These are phyloP conservation scores for Myochromella boudieri DNA, from an alignment of 768 basidiomycete genomes.

Conservation along the genomic window DNA sequence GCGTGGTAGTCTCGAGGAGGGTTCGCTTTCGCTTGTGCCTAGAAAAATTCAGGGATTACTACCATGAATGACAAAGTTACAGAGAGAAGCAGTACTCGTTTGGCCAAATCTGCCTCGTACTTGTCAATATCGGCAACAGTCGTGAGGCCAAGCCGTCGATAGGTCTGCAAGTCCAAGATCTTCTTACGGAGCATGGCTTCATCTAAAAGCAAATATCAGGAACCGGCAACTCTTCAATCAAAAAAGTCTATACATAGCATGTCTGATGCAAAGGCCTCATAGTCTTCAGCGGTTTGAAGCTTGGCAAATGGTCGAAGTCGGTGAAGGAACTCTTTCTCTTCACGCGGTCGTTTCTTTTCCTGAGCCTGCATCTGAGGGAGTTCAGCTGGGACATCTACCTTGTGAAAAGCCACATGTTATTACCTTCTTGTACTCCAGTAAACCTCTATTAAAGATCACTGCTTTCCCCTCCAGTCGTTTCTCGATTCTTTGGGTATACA, in stretches of 20 bases:
- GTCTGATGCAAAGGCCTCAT: slow-evolving; percentile 84
- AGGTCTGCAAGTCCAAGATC: slow-evolving; percentile 90
- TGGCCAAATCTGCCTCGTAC: slow-evolving; percentile 73
- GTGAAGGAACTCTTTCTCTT: slow-evolving; percentile 89
- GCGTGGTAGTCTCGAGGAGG: slow-evolving; percentile 53
- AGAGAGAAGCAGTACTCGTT: slow-evolving; percentile 51
- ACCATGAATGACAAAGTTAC: neutral
- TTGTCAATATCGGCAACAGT: slow-evolving; percentile 89
- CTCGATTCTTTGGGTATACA: slow-evolving; percentile 87
- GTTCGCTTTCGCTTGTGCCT: slow-evolving; percentile 66
- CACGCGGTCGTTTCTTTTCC: slow-evolving; percentile 88
- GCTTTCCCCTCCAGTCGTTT: slow-evolving; percentile 84
- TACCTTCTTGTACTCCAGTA: slow-evolving; percentile 95
- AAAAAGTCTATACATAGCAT: slow-evolving; percentile 85
- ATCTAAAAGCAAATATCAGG: slow-evolving; percentile 46
- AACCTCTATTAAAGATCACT: slow-evolving; percentile 87
- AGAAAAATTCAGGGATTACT: neutral
- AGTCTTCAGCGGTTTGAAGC: slow-evolving; percentile 89
- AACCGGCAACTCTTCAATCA: neutral
- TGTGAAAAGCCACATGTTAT: too few species aligned
- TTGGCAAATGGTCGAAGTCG: slow-evolving; percentile 89
- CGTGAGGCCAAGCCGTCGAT: slow-evolving; percentile 81
- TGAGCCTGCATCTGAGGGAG: slow-evolving; percentile 77
- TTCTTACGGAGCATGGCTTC: slow-evolving; percentile 85
- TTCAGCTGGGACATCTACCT: too few species aligned